These are phyloP conservation scores for Meripilus lineatus DNA, from an alignment of 1,284 basidiomycete genomes.

Conservation along the genomic window DNA sequence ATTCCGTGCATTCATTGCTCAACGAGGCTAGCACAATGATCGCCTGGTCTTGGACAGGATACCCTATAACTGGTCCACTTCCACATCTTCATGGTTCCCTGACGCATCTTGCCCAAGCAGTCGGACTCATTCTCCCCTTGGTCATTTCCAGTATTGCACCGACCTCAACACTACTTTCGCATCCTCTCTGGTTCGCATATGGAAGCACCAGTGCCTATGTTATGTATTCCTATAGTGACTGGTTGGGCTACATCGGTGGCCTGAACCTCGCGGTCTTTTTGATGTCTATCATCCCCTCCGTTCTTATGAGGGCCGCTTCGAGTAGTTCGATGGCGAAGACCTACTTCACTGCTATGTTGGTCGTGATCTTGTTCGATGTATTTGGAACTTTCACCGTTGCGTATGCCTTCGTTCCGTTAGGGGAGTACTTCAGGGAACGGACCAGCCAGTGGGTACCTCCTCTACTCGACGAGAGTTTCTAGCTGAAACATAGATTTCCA, in stretches of 20 bases:
- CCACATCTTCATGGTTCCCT: conserved; percentile 72
- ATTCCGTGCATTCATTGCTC: conserved; percentile 74
- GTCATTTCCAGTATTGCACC: conserved; percentile 24
- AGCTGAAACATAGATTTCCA: conserved; percentile 22
- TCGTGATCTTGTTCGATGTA: conserved; percentile 63
- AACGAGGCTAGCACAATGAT: conserved; percentile 82
- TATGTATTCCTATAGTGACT: conserved; percentile 62
- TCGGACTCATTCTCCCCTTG: conserved; percentile 49
- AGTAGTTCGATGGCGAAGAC: conserved; percentile 38
- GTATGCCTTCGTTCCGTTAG: conserved; percentile 92
- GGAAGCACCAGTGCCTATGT: conserved; percentile 49
- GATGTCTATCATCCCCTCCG: conserved; percentile 56
- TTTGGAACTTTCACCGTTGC: conserved; percentile 78
- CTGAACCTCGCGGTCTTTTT: conserved; percentile 65
- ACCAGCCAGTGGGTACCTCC: conserved; percentile 59
- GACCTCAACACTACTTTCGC: conserved; percentile 27
- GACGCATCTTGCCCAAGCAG: conserved; percentile 61
- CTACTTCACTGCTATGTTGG: conserved; percentile 54
- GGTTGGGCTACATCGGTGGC: conserved; percentile 74
- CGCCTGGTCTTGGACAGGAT: conserved; percentile 91
- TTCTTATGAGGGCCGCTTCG: conserved; percentile 43
- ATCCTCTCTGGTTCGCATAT: conserved; percentile 48
- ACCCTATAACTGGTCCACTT: conserved; percentile 70
- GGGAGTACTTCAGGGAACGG: conserved; percentile 73
- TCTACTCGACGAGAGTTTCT: background rate